Conservation (phyloP, 176 grass and related monocot genomes). For the Zea mays region Zm-B73-REFERENCE-NAM-5.0 NC_050101.1:162723001-162723500, state of each 20-base stretch:
- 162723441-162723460: slow-evolving; percentile 40
- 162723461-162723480: slow-evolving; percentile 60
- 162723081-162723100: slow-evolving; percentile 19
- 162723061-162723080: slow-evolving; percentile 11
- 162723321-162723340: slow-evolving; percentile 30
- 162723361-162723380: not conserved
- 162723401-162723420: slow-evolving; percentile 10
- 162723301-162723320: slow-evolving; percentile 49
- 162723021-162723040: slow-evolving; percentile 24
- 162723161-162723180: slow-evolving; percentile 11
- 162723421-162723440: slow-evolving; percentile 39
- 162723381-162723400: slow-evolving; percentile 51
- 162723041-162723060: slow-evolving; percentile 34
- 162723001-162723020: slow-evolving; percentile 39
- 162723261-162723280: slow-evolving; percentile 43
- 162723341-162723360: slow-evolving; percentile 47
- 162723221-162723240: slow-evolving; percentile 31
- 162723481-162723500: slow-evolving; percentile 53
- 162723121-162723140: slow-evolving; percentile 29
- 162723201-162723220: not conserved
- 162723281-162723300: slow-evolving; percentile 41
- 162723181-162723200: slow-evolving; percentile 9
- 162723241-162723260: slow-evolving; percentile 21
- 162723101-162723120: slow-evolving; percentile 23
- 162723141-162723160: slow-evolving; percentile 19